Conservation (phyloP, 2,329 filamentous ascomycete species). For the Paraphoma sp. region DNA sequence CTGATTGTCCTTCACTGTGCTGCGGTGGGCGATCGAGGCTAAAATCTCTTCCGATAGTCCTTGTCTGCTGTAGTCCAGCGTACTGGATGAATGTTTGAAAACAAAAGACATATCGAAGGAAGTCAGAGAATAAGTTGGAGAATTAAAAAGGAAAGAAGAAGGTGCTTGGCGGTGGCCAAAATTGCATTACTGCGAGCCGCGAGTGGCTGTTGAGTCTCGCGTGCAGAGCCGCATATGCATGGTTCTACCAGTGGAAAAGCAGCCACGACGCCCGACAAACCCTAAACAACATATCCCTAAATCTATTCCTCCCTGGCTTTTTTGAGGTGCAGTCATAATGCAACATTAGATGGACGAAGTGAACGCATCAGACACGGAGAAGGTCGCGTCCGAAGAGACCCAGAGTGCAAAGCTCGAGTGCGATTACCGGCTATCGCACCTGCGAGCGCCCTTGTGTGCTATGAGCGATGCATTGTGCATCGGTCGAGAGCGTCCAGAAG, state of each 20-base stretch:
- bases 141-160: neutral
- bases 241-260: constrained; percentile 39
- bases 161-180: constrained; percentile 24
- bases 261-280: constrained; percentile 40
- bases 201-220: constrained; percentile 23
- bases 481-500: constrained; percentile 84
- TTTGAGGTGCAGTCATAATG: constrained; percentile 38
- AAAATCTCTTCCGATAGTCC: no score
- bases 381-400: neutral
- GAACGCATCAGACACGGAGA: constrained; percentile 5
- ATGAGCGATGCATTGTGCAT: constrained; percentile 63
- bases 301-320: constrained; percentile 34
- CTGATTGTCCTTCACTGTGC: no score
- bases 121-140: neutral
- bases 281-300: constrained; percentile 18
- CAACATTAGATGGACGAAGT: constrained; percentile 31
- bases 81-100: neutral
- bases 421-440: constrained; percentile 8
- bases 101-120: neutral
- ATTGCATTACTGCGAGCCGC: constrained; percentile 35
- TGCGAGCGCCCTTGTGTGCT: constrained; percentile 23
- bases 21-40: no score
- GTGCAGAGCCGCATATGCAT: constrained; percentile 38
- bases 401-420: constrained; percentile 8
- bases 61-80: no score